Evolutionary conservation across 768 basidiomycete genomes (phyloP).

Genomic region (Amanita pallidorosea): DNA sequence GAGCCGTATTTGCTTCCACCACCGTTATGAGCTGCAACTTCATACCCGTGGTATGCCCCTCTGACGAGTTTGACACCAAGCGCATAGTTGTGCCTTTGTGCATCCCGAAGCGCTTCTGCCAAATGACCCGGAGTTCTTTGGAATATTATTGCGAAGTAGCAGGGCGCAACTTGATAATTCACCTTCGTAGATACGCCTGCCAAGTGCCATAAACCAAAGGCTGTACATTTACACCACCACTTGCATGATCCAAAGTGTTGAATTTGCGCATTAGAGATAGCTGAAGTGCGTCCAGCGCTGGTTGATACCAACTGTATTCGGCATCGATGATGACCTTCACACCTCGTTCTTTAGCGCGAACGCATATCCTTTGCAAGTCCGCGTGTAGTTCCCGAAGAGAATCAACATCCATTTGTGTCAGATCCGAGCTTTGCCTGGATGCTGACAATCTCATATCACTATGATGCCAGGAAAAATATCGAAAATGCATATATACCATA

Average conservation of each 20-base stretch:
- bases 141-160: background rate
- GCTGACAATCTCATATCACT: background rate
- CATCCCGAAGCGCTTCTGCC: constrained; percentile 49
- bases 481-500: constrained; percentile 8
- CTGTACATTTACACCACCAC: constrained; percentile 17
- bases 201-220: constrained; percentile 80
- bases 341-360: constrained; percentile 45
- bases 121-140: constrained; percentile 62
- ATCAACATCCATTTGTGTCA: constrained; percentile 47
- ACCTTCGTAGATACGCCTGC: constrained; percentile 83
- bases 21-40: constrained; percentile 39
- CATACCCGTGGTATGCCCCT: constrained; percentile 83
- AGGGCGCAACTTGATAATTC: constrained; percentile 6
- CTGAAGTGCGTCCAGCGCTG: constrained; percentile 76
- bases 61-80: constrained; percentile 90
- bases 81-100: constrained; percentile 53
- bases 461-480: background rate
- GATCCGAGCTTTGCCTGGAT: constrained; percentile 9
- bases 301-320: constrained; percentile 64
- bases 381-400: constrained; percentile 50
- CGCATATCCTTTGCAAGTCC: constrained; percentile 56
- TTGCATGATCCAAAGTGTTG: constrained; percentile 34
- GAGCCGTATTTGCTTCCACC: constrained; percentile 12
- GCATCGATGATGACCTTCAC: constrained; percentile 77
- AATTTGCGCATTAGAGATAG: constrained; percentile 67